Conservation (phyloP, 305 asterid species). For the Plantago lanceolata region DNA sequence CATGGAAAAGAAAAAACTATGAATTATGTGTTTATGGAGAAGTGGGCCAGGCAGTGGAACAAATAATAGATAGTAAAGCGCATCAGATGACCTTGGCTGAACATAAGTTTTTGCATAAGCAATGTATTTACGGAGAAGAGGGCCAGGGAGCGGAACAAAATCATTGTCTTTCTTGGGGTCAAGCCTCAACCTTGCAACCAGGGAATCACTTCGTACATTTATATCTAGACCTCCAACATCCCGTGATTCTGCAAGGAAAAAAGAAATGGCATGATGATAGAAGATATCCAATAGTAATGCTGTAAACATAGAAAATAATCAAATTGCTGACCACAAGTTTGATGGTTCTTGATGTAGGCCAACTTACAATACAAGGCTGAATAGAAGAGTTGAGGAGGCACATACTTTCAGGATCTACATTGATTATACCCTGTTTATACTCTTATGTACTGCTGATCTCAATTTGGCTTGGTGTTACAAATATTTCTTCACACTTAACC, state of each 20-base stretch:
- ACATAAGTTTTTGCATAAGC: slow-evolving; percentile 88
- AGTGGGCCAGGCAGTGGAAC: slow-evolving; percentile 6
- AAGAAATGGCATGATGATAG: slow-evolving; percentile 21
- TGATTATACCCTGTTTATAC: too few species aligned
- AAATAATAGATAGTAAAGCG: slow-evolving; percentile 14
- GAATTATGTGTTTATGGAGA: slow-evolving; percentile 11
- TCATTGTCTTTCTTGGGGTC: slow-evolving; percentile 67
- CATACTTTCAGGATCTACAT: too few species aligned
- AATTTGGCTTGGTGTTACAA: too few species aligned
- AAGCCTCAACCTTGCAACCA: slow-evolving; percentile 73
- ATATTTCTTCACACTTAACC: too few species aligned
- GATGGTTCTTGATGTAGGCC: too few species aligned
- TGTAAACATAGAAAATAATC: too few species aligned
- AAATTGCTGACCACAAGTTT: background rate
- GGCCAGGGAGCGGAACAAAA: slow-evolving; percentile 88
- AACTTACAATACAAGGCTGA: too few species aligned
- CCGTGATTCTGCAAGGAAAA: slow-evolving; percentile 46
- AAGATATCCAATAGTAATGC: slow-evolving; percentile 12
- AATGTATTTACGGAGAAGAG: slow-evolving; percentile 90
- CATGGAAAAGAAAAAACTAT: slow-evolving; percentile 25
- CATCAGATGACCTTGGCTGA: slow-evolving; percentile 64
- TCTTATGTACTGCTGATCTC: too few species aligned
- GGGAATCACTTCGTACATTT: slow-evolving; percentile 48
- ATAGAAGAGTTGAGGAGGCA: too few species aligned
- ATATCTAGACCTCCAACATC: slow-evolving; percentile 41